Conservation (phyloP, 345 rosid genomes). For the Geranium brycei region DNA sequence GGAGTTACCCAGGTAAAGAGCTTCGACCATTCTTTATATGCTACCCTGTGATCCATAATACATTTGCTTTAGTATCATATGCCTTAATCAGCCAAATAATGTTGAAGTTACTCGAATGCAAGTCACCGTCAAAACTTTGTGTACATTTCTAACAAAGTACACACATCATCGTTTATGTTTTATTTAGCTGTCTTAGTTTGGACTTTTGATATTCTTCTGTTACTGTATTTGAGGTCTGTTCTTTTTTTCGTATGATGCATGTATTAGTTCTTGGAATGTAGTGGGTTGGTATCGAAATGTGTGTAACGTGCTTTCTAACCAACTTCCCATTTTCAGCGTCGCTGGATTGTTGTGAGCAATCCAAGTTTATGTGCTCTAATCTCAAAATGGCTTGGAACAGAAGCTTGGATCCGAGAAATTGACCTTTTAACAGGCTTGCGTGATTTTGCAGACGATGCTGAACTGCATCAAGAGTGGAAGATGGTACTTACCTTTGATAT, state of each 20-base stretch:
- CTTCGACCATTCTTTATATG: not conserved
- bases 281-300: too few species aligned
- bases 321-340: slow-evolving; percentile 22
- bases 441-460: slow-evolving; percentile 22
- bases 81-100: too few species aligned
- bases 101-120: too few species aligned
- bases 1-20: slow-evolving; percentile 33
- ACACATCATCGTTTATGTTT: too few species aligned
- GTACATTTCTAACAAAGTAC: too few species aligned
- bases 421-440: slow-evolving; percentile 32
- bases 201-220: not conserved
- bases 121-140: too few species aligned
- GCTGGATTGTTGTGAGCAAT: slow-evolving; percentile 45
- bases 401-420: slow-evolving; percentile 37
- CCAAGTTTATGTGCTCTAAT: slow-evolving; percentile 35
- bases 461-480: slow-evolving; percentile 31
- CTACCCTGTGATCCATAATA: not conserved
- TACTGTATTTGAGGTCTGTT: not conserved
- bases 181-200: not conserved
- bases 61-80: not conserved
- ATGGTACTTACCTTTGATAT: slow-evolving; percentile 16
- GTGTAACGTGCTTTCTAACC: not conserved
- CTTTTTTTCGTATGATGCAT: not conserved
- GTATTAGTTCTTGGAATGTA: not conserved
- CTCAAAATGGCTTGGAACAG: slow-evolving; percentile 44